Conservation (phyloP, 768 basidiomycete species). For the Serendipita sp. region DNA sequence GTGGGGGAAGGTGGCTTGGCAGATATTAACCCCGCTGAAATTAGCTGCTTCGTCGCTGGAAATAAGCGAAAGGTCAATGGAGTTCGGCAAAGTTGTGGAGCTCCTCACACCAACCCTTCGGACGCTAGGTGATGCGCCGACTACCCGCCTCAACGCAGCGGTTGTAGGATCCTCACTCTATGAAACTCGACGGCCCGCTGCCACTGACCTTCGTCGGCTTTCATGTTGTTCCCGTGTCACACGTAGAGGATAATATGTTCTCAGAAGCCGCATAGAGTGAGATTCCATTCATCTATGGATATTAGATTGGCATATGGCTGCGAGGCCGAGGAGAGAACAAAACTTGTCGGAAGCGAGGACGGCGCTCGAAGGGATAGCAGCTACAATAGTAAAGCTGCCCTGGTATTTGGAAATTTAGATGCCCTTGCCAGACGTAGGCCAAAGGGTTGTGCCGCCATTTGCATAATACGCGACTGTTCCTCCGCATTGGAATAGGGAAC, state of each 20-base stretch:
- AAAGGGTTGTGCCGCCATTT: constrained; percentile 40
- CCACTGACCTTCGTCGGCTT: not conserved
- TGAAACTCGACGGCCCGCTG: not conserved
- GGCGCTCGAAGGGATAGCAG: constrained; percentile 35
- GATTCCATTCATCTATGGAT: constrained; percentile 22
- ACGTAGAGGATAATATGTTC: constrained; percentile 43
- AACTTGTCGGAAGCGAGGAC: constrained; percentile 50
- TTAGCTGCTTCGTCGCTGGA: too few relatives aligned
- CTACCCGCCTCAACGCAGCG: too few relatives aligned
- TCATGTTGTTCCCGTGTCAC: constrained; percentile 40
- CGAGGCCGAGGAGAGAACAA: not conserved
- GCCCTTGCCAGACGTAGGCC: constrained; percentile 26
- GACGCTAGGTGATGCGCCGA: too few relatives aligned
- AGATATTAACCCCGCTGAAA: too few relatives aligned
- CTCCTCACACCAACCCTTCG: too few relatives aligned
- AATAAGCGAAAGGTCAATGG: too few relatives aligned
- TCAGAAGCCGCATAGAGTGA: constrained; percentile 46
- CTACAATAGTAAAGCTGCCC: constrained; percentile 32
- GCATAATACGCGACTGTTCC: constrained; percentile 31
- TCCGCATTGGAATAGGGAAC: constrained; percentile 17
- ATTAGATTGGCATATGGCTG: not conserved
- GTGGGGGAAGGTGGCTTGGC: too few relatives aligned
- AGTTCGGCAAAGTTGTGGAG: too few relatives aligned
- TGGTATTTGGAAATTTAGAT: constrained; percentile 38
- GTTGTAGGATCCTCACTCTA: too few relatives aligned